Conservation (phyloP, 2,329 filamentous ascomycete genomes). For the Diplodia seriata region DNA sequence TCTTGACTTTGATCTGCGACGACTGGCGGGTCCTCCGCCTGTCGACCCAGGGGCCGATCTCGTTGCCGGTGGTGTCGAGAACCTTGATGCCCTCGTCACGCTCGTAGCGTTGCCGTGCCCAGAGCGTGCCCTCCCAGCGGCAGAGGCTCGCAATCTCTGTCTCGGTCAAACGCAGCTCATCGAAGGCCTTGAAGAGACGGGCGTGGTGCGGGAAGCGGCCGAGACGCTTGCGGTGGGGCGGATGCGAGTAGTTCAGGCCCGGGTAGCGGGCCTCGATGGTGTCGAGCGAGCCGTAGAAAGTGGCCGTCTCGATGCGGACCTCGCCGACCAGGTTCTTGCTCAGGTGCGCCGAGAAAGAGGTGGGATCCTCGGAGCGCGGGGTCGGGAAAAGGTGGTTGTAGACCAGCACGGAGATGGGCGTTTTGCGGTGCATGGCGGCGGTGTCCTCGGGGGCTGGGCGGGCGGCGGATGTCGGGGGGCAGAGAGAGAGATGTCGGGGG, state of each 20-base stretch:
- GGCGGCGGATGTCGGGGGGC: neutral
- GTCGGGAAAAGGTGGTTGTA: conserved; percentile 77
- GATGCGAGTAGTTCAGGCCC: conserved; percentile 77
- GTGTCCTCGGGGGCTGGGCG: conserved; percentile 4
- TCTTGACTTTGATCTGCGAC: conserved; percentile 51
- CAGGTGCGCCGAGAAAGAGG: conserved; percentile 73
- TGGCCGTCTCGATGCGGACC: conserved; percentile 78
- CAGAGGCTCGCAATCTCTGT: conserved; percentile 75
- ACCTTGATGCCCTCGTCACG: conserved; percentile 74
- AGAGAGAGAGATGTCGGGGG: neutral
- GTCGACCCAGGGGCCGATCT: conserved; percentile 68
- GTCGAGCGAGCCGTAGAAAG: conserved; percentile 80
- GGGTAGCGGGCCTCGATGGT: conserved; percentile 83
- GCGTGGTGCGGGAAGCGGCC: conserved; percentile 78
- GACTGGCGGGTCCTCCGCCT: conserved; percentile 34
- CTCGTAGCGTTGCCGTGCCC: conserved; percentile 83
- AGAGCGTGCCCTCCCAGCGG: conserved; percentile 83
- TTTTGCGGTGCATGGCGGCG: conserved; percentile 71
- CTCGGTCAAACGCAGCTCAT: conserved; percentile 70
- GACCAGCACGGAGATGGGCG: conserved; percentile 73
- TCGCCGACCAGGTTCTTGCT: conserved; percentile 75
- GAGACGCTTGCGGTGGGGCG: conserved; percentile 77
- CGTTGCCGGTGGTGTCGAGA: conserved; percentile 73
- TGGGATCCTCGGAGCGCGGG: conserved; percentile 70
- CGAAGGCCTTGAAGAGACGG: conserved; percentile 77